Evolutionary conservation across 1,284 basidiomycete genomes (phyloP).

Genomic region (Fomes fomentarius): DNA sequence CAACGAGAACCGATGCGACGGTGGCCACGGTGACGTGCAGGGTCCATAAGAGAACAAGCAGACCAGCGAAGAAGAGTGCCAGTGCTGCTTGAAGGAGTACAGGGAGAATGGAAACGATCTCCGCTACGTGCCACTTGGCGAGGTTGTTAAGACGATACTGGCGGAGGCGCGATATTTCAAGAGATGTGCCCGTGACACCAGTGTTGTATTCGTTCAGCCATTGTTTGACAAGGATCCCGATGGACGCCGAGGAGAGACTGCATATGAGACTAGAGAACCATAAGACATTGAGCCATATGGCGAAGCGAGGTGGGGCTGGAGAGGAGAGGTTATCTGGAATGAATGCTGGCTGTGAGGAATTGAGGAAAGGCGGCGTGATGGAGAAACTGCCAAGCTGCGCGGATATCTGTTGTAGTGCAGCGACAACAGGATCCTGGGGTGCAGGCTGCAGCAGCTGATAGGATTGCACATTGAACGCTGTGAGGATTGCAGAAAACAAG

Average conservation of each 20-base stretch:
- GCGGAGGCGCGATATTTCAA: slow-evolving; percentile 6
- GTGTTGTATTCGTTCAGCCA: slow-evolving; percentile 18
- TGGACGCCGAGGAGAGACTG: slow-evolving; percentile 15
- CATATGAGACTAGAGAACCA: slow-evolving; percentile 21
- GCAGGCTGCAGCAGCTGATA: slow-evolving; percentile 8
- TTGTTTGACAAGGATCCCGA: slow-evolving; percentile 20
- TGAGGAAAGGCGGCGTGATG: neutral
- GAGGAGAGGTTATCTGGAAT: neutral
- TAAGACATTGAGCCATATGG: slow-evolving; percentile 14
- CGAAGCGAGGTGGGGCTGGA: neutral
- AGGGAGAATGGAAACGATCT: slow-evolving; percentile 12
- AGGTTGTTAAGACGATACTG: slow-evolving; percentile 14
- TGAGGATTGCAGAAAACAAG: slow-evolving; percentile 13
- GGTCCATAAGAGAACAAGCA: slow-evolving; percentile 14
- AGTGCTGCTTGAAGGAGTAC: slow-evolving; percentile 17
- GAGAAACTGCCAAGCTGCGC: slow-evolving; percentile 1
- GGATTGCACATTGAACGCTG: slow-evolving; percentile 15
- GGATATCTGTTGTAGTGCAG: neutral
- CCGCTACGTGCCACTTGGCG: slow-evolving; percentile 13
- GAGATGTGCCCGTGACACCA: slow-evolving; percentile 1
- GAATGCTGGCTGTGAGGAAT: slow-evolving; percentile 1
- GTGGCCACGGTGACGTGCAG: slow-evolving; percentile 9
- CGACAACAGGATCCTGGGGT: neutral
- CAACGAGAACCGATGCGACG: neutral
- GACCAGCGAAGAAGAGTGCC: slow-evolving; percentile 15